Conservation (phyloP, 352 stramenopile species). For the Bremia lactucae region DNA sequence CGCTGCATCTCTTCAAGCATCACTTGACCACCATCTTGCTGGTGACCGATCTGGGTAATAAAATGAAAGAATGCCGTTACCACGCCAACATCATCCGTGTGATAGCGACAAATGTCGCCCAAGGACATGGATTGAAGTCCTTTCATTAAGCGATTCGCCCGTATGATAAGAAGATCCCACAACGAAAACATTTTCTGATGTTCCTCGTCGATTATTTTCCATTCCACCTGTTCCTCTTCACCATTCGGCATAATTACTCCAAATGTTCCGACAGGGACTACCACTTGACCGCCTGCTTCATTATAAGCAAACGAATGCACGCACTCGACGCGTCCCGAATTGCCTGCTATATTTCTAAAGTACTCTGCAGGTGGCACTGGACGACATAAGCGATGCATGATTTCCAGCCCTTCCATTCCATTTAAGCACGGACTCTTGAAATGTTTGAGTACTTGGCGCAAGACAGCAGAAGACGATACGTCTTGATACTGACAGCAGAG, state of each 20-base stretch:
- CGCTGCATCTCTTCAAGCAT: conserved; percentile 22
- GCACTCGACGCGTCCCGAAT: conserved; percentile 23
- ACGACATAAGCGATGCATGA: conserved; percentile 3
- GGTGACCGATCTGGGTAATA: conserved; percentile 33
- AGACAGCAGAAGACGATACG: conserved; percentile 16
- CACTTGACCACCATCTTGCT: conserved; percentile 14
- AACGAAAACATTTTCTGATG: conserved; percentile 11
- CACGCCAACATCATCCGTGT: conserved; percentile 30
- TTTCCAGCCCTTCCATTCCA: conserved; percentile 7
- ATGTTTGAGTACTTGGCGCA: conserved; percentile 43
- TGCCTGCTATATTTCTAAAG: conserved; percentile 14
- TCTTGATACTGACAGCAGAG: conserved; percentile 29
- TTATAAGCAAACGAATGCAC: conserved; percentile 45
- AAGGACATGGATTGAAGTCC: conserved; percentile 29
- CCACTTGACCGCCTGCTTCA: conserved; percentile 12
- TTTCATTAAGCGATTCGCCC: conserved; percentile 28
- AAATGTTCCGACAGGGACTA: conserved; percentile 32
- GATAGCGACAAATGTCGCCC: conserved; percentile 13
- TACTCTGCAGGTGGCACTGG: conserved; percentile 41
- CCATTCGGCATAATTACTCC: conserved; percentile 12
- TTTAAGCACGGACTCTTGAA: conserved; percentile 27
- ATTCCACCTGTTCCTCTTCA: conserved; percentile 32
- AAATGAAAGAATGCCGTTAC: conserved; percentile 49
- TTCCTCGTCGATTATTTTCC: conserved; percentile 16
- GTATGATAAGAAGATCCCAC: conserved; percentile 42